These are phyloP conservation scores for Vitellaria paradoxa DNA, from an alignment of 179 eudicot genomes.

Conservation along the genomic window DNA sequence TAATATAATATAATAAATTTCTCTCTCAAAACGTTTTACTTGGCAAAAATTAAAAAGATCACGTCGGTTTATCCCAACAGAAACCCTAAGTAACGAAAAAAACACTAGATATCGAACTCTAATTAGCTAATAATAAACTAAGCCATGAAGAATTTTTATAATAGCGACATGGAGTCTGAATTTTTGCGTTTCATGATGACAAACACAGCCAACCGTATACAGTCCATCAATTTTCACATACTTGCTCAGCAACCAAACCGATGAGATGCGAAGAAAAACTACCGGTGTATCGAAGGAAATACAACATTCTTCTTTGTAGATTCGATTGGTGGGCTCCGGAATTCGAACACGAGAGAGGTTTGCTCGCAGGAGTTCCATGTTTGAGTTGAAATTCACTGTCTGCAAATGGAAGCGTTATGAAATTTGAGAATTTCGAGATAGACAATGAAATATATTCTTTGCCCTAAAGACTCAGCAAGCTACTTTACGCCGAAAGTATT, in stretches of 20 bases:
- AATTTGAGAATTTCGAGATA: not conserved
- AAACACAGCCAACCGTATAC: not conserved
- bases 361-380: slow-evolving; percentile 84
- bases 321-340: slow-evolving; percentile 92
- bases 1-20: not conserved
- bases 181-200: not conserved
- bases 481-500: too few species aligned
- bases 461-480: too few species aligned
- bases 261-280: slow-evolving; percentile 5
- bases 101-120: not conserved
- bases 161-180: too few species aligned
- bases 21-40: not conserved
- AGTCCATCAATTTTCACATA: not conserved
- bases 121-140: too few species aligned
- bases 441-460: not conserved
- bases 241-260: not conserved
- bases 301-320: slow-evolving; percentile 93
- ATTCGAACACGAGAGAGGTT: slow-evolving; percentile 81
- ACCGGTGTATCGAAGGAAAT: slow-evolving; percentile 93
- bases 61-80: not conserved
- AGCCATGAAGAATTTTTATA: too few species aligned
- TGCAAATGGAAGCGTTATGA: not conserved
- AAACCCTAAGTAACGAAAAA: not conserved
- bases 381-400: not conserved
- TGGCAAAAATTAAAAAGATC: not conserved